Conservation (phyloP, 306 rosid species). For the Lotus japonicus region DNA sequence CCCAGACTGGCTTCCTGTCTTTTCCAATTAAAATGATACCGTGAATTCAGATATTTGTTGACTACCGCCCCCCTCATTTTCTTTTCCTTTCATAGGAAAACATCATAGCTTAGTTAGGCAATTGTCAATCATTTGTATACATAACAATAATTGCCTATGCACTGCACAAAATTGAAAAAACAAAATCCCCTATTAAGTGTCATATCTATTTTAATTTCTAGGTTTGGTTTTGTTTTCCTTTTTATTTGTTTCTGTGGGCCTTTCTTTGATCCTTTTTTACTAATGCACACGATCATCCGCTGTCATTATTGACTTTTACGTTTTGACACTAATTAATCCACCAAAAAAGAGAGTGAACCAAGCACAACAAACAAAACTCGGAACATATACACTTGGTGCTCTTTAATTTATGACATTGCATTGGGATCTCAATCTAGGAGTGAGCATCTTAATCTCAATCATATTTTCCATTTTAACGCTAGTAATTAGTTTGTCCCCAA, state of each 20-base stretch:
- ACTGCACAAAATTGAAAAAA: not conserved
- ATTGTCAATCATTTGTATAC: not conserved
- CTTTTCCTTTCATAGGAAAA: not conserved
- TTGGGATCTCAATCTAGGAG: constrained; percentile 10
- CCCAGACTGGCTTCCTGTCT: not conserved
- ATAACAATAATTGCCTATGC: constrained; percentile 13
- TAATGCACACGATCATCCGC: constrained; percentile 13
- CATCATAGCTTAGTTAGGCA: not conserved
- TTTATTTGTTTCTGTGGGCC: not conserved
- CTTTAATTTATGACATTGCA: constrained; percentile 16
- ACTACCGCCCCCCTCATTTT: not conserved
- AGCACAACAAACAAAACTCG: constrained; percentile 17
- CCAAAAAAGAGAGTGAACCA: constrained; percentile 16
- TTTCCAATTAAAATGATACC: not conserved
- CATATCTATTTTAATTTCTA: not conserved
- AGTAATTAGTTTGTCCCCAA: no score
- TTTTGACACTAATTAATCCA: not conserved
- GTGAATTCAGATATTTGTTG: no score
- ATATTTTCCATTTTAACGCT: not conserved
- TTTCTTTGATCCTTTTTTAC: not conserved
- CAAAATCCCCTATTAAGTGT: not conserved
- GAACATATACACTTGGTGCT: not conserved
- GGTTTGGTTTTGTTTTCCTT: not conserved
- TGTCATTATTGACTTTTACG: constrained; percentile 28
- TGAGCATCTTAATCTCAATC: constrained; percentile 19